Base-by-base conservation (phyloP, 331 rosid genomes). In the Acacia concinna region DNA sequence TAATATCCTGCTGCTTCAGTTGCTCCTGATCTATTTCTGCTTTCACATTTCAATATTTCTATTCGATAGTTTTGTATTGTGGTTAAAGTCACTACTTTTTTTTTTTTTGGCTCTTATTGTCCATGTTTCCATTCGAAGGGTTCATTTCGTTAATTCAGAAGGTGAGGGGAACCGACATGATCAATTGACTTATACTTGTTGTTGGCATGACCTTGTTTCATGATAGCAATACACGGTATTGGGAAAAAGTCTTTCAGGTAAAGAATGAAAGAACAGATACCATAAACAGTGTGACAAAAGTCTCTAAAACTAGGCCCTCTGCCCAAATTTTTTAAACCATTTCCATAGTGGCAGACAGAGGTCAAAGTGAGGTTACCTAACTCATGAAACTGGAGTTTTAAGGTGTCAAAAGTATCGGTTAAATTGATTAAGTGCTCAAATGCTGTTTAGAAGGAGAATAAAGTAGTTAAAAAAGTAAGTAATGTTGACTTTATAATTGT, bases 21-120 rank as follows among this genome's bases (percentile, higher is more conserved):
- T 65, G 66, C 68, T 57, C 35, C 59, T 60, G 25, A 40, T 74
- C 59, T 21, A 46, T 73, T 62, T 10, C 15, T 30, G 52, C 31
- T 35, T 12, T 13, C 32, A 4, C 47, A 56, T 35, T 56, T 23
- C 63, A 8, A n/a, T 8, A 27, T 59, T 73, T 72, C 40, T 31
- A 18, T 49, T 73, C 43, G 41, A 17, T 73, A 67, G 77, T 37
- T 67, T 35, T 67, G 40, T 49, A 32, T 73, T 74, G 20, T 64
- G 78, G 38, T 85, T 23, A 30, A 47, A 67, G 64, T 81, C 56
- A 38, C 41, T n/a, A n/a, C 6, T 35, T 17, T 59, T n/a, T 40
- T 46, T 20, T 44, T 23, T 78, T 78, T 57, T 68, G 14, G 25
- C 25, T 13, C 21, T 4, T 25, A 59, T 28, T 1, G 2, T 8